Evolutionary conservation across 163 green algal genomes (phyloP).

Genomic region (Coccomyxa subellipsoidea): DNA sequence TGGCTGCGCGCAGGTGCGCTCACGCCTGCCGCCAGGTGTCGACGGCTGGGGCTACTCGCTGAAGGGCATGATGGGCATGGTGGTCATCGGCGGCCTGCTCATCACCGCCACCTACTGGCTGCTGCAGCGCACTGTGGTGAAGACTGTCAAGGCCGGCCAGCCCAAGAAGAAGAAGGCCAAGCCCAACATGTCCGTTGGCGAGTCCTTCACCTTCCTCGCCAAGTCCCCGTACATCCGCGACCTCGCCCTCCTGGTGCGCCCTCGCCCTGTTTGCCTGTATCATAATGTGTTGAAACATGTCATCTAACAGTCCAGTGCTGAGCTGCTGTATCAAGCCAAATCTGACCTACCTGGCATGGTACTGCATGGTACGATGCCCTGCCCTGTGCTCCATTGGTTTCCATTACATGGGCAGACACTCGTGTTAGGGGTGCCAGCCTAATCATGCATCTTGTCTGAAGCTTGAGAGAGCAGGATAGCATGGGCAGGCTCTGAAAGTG

Average conservation of each 20-base stretch:
- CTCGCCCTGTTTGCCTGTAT: no score
- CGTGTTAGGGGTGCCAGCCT: no score
- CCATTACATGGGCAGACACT: no score
- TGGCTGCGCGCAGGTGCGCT: slow-evolving; percentile 68
- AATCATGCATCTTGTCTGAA: no score
- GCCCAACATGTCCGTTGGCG: slow-evolving; percentile 86
- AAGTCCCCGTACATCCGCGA: slow-evolving; percentile 95
- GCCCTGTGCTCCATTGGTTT: no score
- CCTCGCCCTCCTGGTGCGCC: slow-evolving; percentile 80
- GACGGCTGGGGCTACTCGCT: slow-evolving; percentile 97
- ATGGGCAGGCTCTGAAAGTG: no score
- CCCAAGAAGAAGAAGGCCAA: slow-evolving; percentile 85
- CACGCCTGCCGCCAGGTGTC: slow-evolving; percentile 88
- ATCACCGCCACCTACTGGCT: slow-evolving; percentile 83
- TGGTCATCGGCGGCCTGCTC: slow-evolving; percentile 84
- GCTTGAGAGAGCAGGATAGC: no score
- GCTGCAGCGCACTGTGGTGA: slow-evolving; percentile 85
- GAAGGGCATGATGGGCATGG: slow-evolving; percentile 96
- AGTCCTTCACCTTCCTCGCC: slow-evolving; percentile 94
- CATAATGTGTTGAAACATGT: no score
- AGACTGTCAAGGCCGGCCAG: slow-evolving; percentile 40
- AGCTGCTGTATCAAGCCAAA: no score
- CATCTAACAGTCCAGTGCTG: no score
- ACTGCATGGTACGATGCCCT: no score
- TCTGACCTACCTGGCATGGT: no score